phyloP scores from a whole-genome alignment of 2,329 filamentous ascomycete genomes.

The Coniochaeta hoffmannii region DNA sequence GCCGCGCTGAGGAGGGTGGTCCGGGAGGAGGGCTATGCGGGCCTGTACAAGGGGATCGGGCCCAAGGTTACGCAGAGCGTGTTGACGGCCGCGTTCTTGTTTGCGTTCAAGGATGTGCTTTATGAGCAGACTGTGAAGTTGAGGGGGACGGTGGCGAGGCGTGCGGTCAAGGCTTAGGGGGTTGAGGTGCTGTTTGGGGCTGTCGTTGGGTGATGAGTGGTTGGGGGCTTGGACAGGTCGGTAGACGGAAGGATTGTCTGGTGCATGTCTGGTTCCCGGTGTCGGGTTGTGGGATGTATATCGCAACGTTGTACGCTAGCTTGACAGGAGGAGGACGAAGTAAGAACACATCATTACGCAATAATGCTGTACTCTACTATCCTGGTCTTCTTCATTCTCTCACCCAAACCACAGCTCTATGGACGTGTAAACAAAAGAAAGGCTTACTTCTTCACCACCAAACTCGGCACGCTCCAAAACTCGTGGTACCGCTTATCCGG shows the following conservation, averaged over 20 bases:
- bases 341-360: neutral
- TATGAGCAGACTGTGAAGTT: constrained; percentile 75
- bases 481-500: constrained; percentile 51
- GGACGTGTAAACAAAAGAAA: neutral
- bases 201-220: neutral
- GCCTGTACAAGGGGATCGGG: constrained; percentile 90
- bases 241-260: no score
- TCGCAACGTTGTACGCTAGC: neutral
- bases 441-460: neutral
- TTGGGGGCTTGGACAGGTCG: neutral
- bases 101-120: constrained; percentile 95
- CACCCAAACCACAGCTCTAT: neutral
- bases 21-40: constrained; percentile 81
- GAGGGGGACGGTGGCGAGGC: constrained; percentile 38
- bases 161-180: constrained; percentile 24
- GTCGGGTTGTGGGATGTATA: neutral
- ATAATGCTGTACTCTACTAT: neutral
- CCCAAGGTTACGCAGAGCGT: constrained; percentile 97
- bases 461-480: constrained; percentile 57
- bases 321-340: no score
- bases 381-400: neutral
- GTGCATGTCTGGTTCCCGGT: neutral
- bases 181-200: neutral
- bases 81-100: constrained; percentile 89
- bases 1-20: constrained; percentile 73